Percentiles rank a stretch among this genome's conserved stretches.
Conservation (phyloP, 2,329 filamentous ascomycete species). For the Myotisia sp. region DNA sequence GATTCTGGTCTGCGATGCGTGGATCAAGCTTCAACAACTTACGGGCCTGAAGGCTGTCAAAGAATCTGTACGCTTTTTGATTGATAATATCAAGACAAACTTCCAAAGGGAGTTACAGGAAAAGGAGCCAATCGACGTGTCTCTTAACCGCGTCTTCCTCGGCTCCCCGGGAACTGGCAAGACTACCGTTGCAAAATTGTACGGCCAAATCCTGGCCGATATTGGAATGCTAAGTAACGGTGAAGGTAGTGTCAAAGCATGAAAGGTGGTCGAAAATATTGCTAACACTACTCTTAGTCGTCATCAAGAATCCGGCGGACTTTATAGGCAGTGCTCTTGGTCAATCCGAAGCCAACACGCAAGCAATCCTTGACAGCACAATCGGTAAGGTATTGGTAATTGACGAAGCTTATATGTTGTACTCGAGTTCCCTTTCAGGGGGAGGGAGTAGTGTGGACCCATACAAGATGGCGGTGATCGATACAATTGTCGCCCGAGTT, state of each 20-base stretch:
- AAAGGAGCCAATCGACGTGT: conserved; percentile 43
- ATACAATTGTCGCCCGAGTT: conserved; percentile 60
- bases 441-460: conserved; percentile 24
- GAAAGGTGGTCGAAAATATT: conserved; percentile 1
- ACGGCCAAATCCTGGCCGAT: conserved; percentile 53
- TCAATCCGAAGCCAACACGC: conserved; percentile 56
- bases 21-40: conserved; percentile 43
- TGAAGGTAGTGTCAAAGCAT: conserved; percentile 38
- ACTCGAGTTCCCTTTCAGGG: conserved; percentile 21
- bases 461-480: conserved; percentile 52
- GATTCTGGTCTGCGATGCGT: conserved; percentile 40
- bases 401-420: conserved; percentile 63
- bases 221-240: conserved; percentile 53
- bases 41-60: conserved; percentile 52
- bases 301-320: conserved; percentile 59
- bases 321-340: conserved; percentile 54
- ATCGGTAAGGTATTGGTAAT: conserved; percentile 64
- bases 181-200: conserved; percentile 59
- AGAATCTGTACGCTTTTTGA: conserved; percentile 40
- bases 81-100: conserved; percentile 50
- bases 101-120: conserved; percentile 53
- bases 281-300: conserved; percentile 33
- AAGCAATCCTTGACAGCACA: conserved; percentile 52
- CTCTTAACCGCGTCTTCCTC: conserved; percentile 55
- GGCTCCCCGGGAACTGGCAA: conserved; percentile 64